Base-by-base conservation (phyloP, 768 basidiomycete species). In the Rubroboletus pulcherrimus region DNA sequence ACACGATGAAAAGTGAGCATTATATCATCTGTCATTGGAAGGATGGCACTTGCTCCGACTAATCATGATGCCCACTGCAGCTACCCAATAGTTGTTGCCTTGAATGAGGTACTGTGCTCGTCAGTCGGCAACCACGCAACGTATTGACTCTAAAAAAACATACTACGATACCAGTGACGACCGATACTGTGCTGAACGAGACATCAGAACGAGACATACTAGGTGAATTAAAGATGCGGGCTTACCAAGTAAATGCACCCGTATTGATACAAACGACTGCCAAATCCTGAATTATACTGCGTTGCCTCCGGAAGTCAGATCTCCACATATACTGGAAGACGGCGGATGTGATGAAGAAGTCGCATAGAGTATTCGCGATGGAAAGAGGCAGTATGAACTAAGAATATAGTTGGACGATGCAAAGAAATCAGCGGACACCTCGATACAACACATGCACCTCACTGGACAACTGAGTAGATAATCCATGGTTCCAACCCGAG, bases 311-410 rank as follows among this genome's bases (percentile, higher is more conserved):
- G 26, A 63, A 58, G 9, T 51, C 61, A 15, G 59, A 52, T 24
- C 35, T 63, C 62, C 61, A 63, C 61, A 63, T 48, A 8, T 63
- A 63, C 42, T 55, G 56, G 38, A 63, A 54, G 34, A 59, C 33
- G 0, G 37, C 34, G 0, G 0, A 30, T 15, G 57, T 53, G 40
- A 60, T 56, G 4, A 60, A 3, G 7, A 52, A 0, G 17, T 63
- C 62, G 8, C 55, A 54, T 1, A 44, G 0, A 0, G 38, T 19
- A 5, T 17, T 55, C 5, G 26, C 0, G 5, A 10, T 1, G 10
- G 55, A 8, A 21, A 4, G 31, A 0, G 47, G 43, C 6, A 55
- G n/a, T 33, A 60, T 34, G 4, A 51, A 15, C 62, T 63, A 14
- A 17, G 2, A 35, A 54, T 7, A n/a, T 5, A 11, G 5, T 37